Conservation (phyloP, 768 basidiomycete genomes). For the Xanthoconium stramineum region DNA sequence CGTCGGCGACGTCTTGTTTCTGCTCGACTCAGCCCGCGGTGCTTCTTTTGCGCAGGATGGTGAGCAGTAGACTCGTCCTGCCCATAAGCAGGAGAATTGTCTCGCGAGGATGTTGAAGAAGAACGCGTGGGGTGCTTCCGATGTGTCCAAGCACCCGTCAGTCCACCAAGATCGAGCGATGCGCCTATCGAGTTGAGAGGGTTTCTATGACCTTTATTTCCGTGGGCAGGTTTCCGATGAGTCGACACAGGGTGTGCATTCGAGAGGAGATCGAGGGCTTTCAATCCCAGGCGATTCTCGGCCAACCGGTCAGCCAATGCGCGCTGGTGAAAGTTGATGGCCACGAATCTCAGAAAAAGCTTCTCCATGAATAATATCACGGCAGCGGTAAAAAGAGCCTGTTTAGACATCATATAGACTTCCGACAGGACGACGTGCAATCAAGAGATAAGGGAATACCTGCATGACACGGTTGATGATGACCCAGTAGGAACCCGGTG, state of each 20-base stretch:
- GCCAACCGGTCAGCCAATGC: conserved; percentile 70
- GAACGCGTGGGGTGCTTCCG: conserved; percentile 11
- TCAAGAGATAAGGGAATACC: conserved; percentile 33
- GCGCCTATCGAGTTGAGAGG: conserved; percentile 35
- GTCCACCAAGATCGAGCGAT: conserved; percentile 33
- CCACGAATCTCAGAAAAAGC: conserved; percentile 68
- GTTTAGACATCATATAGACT: conserved; percentile 7
- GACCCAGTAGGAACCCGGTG: conserved; percentile 64
- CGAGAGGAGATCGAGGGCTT: conserved; percentile 68
- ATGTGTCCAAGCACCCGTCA: conserved; percentile 11
- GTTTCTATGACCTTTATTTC: conserved; percentile 46
- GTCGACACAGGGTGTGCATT: conserved; percentile 50
- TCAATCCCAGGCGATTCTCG: conserved; percentile 68
- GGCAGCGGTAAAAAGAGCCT: conserved; percentile 45
- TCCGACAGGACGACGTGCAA: conserved; percentile 1
- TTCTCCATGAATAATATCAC: conserved; percentile 51
- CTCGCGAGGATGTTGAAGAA: conserved; percentile 3
- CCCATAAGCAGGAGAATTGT: conserved; percentile 6
- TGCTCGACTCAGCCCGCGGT: conserved; percentile 18
- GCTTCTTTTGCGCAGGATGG: conserved; percentile 14
- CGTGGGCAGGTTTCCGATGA: conserved; percentile 38
- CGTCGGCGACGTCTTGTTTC: conserved; percentile 41
- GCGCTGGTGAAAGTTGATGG: conserved; percentile 77
- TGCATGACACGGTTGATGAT: conserved; percentile 70
- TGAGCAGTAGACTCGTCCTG: conserved; percentile 11